Percentiles rank a stretch among this genome's conserved stretches.
Evolutionary conservation across 2,329 filamentous ascomycete species (phyloP).

Genomic region (Podosphaera xanthii): DNA sequence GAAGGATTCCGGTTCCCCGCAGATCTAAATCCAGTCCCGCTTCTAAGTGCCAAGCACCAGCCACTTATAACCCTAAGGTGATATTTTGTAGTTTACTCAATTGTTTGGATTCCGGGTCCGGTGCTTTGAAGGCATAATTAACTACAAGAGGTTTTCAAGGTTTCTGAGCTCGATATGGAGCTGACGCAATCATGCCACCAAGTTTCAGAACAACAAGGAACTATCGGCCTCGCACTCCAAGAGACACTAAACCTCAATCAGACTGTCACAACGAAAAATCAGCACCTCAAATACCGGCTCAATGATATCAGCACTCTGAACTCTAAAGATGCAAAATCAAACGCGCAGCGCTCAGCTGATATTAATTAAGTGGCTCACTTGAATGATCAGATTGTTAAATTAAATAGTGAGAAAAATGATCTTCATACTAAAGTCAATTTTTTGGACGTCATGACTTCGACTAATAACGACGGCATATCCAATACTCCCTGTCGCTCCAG

Average conservation of each 20-base stretch:
- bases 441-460: background rate
- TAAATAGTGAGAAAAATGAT: background rate
- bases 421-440: background rate
- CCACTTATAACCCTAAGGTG: background rate
- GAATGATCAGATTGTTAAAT: background rate
- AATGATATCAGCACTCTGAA: background rate
- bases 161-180: background rate
- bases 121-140: background rate
- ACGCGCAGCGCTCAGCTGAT: background rate
- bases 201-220: background rate
- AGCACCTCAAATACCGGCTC: background rate
- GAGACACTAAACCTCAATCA: background rate
- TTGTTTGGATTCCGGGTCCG: background rate
- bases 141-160: background rate
- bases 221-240: background rate
- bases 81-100: background rate
- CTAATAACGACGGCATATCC: background rate
- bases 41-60: background rate
- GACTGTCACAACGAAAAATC: background rate
- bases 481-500: background rate
- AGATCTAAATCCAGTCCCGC: background rate
- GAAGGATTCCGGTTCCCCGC: background rate
- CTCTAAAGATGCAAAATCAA: background rate
- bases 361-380: background rate
- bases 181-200: background rate